phyloP scores from a whole-genome alignment of 257 asterid genomes.

The Thymus mandschuricus region DNA sequence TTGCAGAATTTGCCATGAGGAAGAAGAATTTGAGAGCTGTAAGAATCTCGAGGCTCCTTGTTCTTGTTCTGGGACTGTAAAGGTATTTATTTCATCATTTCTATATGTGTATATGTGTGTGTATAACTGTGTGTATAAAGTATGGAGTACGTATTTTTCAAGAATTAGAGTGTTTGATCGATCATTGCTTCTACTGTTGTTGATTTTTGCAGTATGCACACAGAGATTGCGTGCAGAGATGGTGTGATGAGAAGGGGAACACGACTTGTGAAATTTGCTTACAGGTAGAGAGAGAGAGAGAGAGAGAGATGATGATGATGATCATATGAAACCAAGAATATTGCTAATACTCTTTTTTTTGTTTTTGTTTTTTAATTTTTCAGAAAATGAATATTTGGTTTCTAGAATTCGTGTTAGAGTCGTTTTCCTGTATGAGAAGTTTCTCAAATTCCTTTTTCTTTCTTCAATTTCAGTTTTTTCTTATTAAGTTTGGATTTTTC shows the following conservation, averaged over 20 bases:
- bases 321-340: conserved; percentile 13
- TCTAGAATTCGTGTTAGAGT: conserved; percentile 23
- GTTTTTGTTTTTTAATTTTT: neutral
- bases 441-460: conserved; percentile 23
- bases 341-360: neutral
- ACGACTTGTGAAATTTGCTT: conserved; percentile 86
- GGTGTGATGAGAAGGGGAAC: conserved; percentile 94
- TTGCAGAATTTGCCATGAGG: conserved; percentile 93
- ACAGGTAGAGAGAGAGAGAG: conserved; percentile 49
- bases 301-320: conserved; percentile 5
- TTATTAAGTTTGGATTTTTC: conserved; percentile 25
- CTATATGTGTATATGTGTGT: neutral
- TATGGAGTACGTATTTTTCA: neutral
- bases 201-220: conserved; percentile 68
- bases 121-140: neutral
- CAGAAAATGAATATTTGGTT: neutral
- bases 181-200: conserved; percentile 2
- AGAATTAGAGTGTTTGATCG: neutral
- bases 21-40: conserved; percentile 69
- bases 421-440: conserved; percentile 33
- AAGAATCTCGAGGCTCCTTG: conserved; percentile 72
- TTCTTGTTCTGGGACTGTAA: conserved; percentile 88
- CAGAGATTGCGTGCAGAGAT: conserved; percentile 93
- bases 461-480: neutral
- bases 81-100: conserved; percentile 41